Percentiles rank a stretch among this genome's conserved stretches.
phyloP scores from a whole-genome alignment of 2,329 filamentous ascomycete genomes.

The Penicillium sumatraense region DNA sequence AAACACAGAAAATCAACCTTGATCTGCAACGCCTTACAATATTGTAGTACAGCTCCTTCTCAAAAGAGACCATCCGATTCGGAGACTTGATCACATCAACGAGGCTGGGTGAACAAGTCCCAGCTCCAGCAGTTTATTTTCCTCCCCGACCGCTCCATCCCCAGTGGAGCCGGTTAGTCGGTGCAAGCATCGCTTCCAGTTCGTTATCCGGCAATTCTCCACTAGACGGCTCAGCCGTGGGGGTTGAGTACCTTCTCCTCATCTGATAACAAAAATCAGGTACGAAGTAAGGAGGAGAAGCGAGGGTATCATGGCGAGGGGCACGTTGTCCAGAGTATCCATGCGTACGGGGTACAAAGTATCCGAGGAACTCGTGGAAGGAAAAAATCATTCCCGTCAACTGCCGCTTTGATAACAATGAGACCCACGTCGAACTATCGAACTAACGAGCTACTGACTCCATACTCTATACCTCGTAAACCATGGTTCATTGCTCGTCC shows the following conservation, averaged over 20 bases:
- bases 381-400: no score
- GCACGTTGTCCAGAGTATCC: no score
- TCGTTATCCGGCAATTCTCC: neutral
- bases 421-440: no score
- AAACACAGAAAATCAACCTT: neutral
- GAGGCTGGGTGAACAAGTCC: neutral
- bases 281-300: no score
- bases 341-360: no score
- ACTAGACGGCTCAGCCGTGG: neutral
- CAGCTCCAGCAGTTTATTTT: neutral
- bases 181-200: neutral
- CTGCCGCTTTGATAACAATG: no score
- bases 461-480: no score
- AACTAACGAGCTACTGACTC: no score
- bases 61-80: neutral
- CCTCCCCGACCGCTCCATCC: neutral
- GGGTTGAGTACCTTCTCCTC: neutral
- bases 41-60: no score
- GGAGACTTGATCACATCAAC: neutral
- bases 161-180: neutral
- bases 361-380: no score
- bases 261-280: neutral
- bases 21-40: neutral
- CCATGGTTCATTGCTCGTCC: no score
- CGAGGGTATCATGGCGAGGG: no score